phyloP scores from a whole-genome alignment of 352 stramenopile genomes.

The Globisporangium echinulatum region DNA sequence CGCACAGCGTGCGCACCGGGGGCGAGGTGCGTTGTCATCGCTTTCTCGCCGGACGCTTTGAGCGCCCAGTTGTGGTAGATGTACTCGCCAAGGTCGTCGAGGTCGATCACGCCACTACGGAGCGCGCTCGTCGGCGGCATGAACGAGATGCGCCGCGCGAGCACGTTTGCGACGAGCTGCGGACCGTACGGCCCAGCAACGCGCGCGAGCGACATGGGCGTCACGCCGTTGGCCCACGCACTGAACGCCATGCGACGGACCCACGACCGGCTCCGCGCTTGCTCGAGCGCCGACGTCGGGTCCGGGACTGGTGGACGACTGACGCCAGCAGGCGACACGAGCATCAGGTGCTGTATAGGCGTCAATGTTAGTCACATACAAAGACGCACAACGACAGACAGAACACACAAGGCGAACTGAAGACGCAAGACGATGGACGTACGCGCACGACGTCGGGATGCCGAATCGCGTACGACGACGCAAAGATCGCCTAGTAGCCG shows the following conservation, averaged over 20 bases:
- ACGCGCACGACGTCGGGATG: constrained; percentile 59
- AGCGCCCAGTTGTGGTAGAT: constrained; percentile 85
- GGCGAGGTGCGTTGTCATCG: constrained; percentile 69
- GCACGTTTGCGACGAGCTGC: constrained; percentile 60
- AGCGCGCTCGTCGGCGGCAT: constrained; percentile 68
- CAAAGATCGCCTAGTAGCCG: constrained; percentile 65
- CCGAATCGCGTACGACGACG: constrained; percentile 61
- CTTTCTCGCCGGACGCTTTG: constrained; percentile 65
- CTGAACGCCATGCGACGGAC: constrained; percentile 39
- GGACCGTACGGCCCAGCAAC: constrained; percentile 73
- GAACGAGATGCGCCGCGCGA: constrained; percentile 63
- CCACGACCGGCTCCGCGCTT: constrained; percentile 40
- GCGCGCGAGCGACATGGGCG: constrained; percentile 69
- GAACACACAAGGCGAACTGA: neutral
- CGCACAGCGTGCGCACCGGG: constrained; percentile 61
- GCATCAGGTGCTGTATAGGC: constrained; percentile 51
- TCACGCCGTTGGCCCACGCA: constrained; percentile 63
- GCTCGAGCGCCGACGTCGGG: constrained; percentile 27
- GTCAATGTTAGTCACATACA: no score
- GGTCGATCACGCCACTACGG: constrained; percentile 52
- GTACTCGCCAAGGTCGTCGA: constrained; percentile 64
- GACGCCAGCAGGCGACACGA: constrained; percentile 69
- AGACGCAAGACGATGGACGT: no score
- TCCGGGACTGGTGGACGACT: constrained; percentile 41
- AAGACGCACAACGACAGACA: neutral